Base-by-base conservation (phyloP, 176 grass and related monocot species). In the Paspalum vaginatum region DNA sequence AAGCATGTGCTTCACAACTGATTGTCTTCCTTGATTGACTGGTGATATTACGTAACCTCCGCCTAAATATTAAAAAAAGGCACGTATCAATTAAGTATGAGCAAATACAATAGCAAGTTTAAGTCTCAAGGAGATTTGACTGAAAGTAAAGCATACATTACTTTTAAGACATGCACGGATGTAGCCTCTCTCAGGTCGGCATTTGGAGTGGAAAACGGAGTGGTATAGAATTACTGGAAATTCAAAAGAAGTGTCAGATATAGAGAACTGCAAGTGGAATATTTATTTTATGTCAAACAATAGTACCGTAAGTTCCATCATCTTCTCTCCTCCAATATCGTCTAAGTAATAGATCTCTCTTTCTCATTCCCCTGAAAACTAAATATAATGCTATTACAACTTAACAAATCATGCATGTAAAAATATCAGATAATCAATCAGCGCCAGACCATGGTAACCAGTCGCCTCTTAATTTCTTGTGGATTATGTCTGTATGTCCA, bases 321-420 rank as follows among this genome's bases (percentile, higher is more conserved):
- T 95, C 96, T 89, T 99, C 96, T 87, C 93, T 88, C 78, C 96
- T 93, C 96, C 96, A 99, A 65, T 95, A 99, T 52, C 96, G 86
- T 45, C 88, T 83, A 65, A 99, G 88, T 81, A 95, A 88, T 72
- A 99, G 85, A 87, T 99, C 96, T 85, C 96, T 95, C 78, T 90
- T 91, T 85, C 84, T 79, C 96, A 99, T 95, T 88, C 96, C 92
- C 96, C 96, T 99, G 86, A 88, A 91, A 88, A 85, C 62, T 87
- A 84, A 87, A 93, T 81, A 63, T 71, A 71, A 72, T 57, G 84
- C n/a, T 72, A 46, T 70, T 85, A 83, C 61, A 83, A 90, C 75
- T 51, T 58, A 59, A 70, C 26, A 69, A 83, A 74, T 48, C 5
- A 32, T 71, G 57, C 17, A 79, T 74, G 65, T 64, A n/a, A 72